Evolutionary conservation across 331 rosid genomes (phyloP).

Genomic region (Quercus tomentella): DNA sequence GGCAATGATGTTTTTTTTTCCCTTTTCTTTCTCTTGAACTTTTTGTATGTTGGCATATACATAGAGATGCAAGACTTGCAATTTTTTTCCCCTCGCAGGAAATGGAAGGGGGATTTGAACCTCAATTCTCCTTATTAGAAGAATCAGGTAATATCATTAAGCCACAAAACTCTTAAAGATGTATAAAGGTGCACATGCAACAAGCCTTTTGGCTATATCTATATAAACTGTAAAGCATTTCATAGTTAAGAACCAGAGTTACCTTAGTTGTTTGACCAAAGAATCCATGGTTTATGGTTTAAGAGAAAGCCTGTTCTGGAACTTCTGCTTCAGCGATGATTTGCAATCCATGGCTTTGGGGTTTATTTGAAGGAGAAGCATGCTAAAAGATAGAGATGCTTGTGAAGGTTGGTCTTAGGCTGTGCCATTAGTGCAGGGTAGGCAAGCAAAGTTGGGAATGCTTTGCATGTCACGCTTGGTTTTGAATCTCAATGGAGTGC

Average conservation of each 20-base stretch:
- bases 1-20: background rate
- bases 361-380: constrained; percentile 46
- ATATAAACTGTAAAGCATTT: background rate
- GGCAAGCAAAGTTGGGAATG: constrained; percentile 41
- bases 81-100: too few species aligned
- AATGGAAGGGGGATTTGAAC: too few species aligned
- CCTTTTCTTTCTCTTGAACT: background rate
- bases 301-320: constrained; percentile 3
- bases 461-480: constrained; percentile 54
- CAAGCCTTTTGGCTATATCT: background rate
- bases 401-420: constrained; percentile 2
- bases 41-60: too few species aligned
- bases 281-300: constrained; percentile 37
- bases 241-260: constrained; percentile 1
- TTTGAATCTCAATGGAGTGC: constrained; percentile 32
- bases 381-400: background rate
- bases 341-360: constrained; percentile 1
- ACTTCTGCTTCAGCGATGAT: constrained; percentile 19
- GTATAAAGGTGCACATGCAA: background rate
- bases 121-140: too few species aligned
- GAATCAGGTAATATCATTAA: too few species aligned
- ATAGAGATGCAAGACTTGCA: background rate
- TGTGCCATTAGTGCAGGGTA: constrained; percentile 14
- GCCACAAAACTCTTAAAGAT: background rate
- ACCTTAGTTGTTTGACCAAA: constrained; percentile 50